phyloP scores from a whole-genome alignment of 192 early-diverging fungal species.

The Entomortierella parvispora region DNA sequence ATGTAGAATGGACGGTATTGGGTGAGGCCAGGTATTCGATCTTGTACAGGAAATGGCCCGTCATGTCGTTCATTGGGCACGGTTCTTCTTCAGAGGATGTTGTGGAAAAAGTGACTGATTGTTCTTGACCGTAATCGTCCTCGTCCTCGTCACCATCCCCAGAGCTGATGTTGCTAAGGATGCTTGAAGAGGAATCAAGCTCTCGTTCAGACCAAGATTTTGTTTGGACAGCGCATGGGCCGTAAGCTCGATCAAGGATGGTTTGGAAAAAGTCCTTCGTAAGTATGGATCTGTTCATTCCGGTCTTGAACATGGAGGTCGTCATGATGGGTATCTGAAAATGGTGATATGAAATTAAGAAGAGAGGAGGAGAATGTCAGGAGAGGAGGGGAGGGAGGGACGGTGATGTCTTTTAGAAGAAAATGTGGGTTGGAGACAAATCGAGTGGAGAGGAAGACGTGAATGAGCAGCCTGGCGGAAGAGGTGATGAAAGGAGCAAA shows the following conservation, averaged over 20 bases:
- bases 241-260: conserved; percentile 43
- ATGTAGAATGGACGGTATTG: not conserved
- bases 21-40: conserved; percentile 14
- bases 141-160: conserved; percentile 33
- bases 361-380: not conserved
- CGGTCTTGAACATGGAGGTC: conserved; percentile 50
- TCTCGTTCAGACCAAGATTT: conserved; percentile 32
- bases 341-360: not conserved
- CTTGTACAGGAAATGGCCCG: conserved; percentile 38
- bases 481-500: not conserved
- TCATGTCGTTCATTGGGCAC: conserved; percentile 48
- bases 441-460: not conserved
- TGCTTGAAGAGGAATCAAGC: conserved; percentile 41
- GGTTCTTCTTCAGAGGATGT: conserved; percentile 3
- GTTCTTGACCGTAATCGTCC: not conserved
- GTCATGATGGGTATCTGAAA: conserved; percentile 17
- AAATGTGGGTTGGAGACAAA: too few relatives aligned
- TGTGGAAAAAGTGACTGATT: not conserved
- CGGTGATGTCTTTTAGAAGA: not conserved
- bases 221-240: conserved; percentile 19
- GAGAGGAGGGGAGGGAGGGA: not conserved
- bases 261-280: conserved; percentile 42
- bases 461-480: not conserved
- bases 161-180: conserved; percentile 48
- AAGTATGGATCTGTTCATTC: conserved; percentile 47